A percentile compares a stretch with the other conserved stretches of the same genome.
Conservation (phyloP, 2,329 filamentous ascomycete species). For the Tolypocladium guangdongense region DNA sequence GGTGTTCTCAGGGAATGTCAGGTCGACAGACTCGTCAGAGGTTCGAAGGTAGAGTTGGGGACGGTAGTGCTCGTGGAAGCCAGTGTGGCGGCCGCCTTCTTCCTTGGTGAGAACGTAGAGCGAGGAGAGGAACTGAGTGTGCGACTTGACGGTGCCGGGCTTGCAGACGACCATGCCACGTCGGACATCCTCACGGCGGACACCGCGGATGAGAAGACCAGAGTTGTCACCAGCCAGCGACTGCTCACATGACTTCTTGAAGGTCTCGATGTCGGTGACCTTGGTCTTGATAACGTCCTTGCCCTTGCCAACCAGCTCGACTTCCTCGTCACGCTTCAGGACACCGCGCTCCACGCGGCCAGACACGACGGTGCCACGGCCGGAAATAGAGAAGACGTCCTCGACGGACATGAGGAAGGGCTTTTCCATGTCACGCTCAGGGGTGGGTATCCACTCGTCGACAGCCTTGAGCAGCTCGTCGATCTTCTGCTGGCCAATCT, state of each 20-base stretch:
- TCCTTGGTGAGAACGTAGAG: slow-evolving; percentile 97
- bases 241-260: slow-evolving; percentile 99
- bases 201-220: slow-evolving; percentile 86
- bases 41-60: slow-evolving; percentile 95
- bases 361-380: slow-evolving; percentile 92
- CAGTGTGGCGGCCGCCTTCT: slow-evolving; percentile 93
- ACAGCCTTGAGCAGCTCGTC: slow-evolving; percentile 85
- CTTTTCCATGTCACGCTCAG: slow-evolving; percentile 88
- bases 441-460: slow-evolving; percentile 93
- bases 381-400: slow-evolving; percentile 80
- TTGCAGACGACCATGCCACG: slow-evolving; percentile 91
- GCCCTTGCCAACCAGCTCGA: slow-evolving; percentile 89
- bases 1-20: slow-evolving; percentile 79
- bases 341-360: slow-evolving; percentile 94
- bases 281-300: slow-evolving; percentile 85
- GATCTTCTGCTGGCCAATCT: slow-evolving; percentile 81
- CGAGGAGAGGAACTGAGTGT: slow-evolving; percentile 86
- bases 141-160: slow-evolving; percentile 74
- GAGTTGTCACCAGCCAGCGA: slow-evolving; percentile 97
- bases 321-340: slow-evolving; percentile 86
- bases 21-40: slow-evolving; percentile 66
- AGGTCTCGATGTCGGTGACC: slow-evolving; percentile 98
- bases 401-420: slow-evolving; percentile 99
- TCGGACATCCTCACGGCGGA: slow-evolving; percentile 88
- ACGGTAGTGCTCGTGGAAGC: slow-evolving; percentile 92